Percentiles rank a stretch among this genome's conserved stretches.
phyloP scores from a whole-genome alignment of 805 yeast genomes.

The Suhomyces sp. region DNA sequence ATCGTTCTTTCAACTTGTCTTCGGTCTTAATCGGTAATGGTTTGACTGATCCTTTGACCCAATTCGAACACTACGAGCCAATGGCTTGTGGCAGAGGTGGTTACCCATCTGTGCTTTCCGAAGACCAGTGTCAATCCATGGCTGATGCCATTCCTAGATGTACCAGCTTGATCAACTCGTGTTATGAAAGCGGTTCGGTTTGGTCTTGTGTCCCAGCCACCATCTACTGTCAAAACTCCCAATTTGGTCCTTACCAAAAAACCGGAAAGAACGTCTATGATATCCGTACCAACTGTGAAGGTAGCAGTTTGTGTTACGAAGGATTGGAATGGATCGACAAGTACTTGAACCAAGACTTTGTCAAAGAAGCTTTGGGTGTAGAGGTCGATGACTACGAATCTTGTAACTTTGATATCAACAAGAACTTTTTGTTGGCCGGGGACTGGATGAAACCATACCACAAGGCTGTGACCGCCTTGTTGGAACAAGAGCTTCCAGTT shows the following conservation, averaged over 20 bases:
- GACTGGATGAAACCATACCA: conserved; percentile 88
- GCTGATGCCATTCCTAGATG: conserved; percentile 66
- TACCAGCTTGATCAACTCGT: conserved; percentile 65
- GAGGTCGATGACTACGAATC: conserved; percentile 76
- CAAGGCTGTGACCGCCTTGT: conserved; percentile 56
- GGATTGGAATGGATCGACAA: conserved; percentile 70
- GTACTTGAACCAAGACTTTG: conserved; percentile 74
- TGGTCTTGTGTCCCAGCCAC: conserved; percentile 91
- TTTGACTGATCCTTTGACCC: conserved; percentile 78
- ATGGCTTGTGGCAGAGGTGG: conserved; percentile 96
- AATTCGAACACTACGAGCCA: conserved; percentile 77
- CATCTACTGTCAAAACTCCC: conserved; percentile 81
- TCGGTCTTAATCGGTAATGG: conserved; percentile 93
- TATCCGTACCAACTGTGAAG: conserved; percentile 76
- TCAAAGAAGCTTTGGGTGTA: conserved; percentile 81
- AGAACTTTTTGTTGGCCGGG: conserved; percentile 79
- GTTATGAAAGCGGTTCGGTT: conserved; percentile 71
- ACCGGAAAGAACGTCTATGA: conserved; percentile 93
- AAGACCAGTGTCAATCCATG: conserved; percentile 70
- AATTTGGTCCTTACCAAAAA: conserved; percentile 53
- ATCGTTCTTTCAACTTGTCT: conserved; percentile 53
- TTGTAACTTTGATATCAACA: conserved; percentile 75
- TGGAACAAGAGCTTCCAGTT: conserved; percentile 72
- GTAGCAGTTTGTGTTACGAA: conserved; percentile 68
- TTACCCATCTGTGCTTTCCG: conserved; percentile 65